Percentiles rank a stretch among this genome's conserved stretches.
phyloP scores from a whole-genome alignment of 768 basidiomycete species.

The Naganishia friedmannii region DNA sequence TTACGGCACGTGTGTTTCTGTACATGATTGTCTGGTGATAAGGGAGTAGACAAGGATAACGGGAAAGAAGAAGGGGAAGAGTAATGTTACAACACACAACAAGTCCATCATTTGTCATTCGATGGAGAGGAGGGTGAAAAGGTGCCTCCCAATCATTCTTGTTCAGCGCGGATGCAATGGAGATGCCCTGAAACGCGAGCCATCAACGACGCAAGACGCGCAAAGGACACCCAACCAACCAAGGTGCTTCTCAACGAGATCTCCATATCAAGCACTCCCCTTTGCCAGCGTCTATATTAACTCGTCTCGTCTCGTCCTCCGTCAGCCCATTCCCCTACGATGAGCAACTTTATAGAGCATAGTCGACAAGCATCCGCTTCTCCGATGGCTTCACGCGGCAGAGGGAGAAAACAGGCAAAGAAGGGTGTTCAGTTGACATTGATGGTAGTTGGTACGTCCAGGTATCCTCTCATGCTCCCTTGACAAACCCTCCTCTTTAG shows the following conservation, averaged over 20 bases:
- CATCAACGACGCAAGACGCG: no score
- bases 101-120: constrained; percentile 6
- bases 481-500: constrained; percentile 1
- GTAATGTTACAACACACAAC: neutral
- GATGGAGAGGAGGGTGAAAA: neutral
- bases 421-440: constrained; percentile 98
- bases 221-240: no score
- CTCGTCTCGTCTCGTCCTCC: no score
- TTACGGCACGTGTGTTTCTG: constrained; percentile 60
- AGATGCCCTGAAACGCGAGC: no score
- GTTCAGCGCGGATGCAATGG: no score
- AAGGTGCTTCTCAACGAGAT: no score
- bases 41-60: neutral
- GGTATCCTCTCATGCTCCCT: neutral
- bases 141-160: neutral
- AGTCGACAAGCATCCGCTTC: constrained; percentile 18
- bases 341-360: constrained; percentile 25
- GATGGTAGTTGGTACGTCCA: constrained; percentile 87
- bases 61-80: neutral
- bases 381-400: constrained; percentile 45
- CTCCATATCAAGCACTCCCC: no score
- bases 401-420: constrained; percentile 70
- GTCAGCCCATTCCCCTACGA: neutral
- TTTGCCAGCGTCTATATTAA: no score
- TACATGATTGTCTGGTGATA: constrained; percentile 12